Evolutionary conservation across 225 moss, liverwort and hornwort species (phyloP).

Genomic region (Bryum argenteum): DNA sequence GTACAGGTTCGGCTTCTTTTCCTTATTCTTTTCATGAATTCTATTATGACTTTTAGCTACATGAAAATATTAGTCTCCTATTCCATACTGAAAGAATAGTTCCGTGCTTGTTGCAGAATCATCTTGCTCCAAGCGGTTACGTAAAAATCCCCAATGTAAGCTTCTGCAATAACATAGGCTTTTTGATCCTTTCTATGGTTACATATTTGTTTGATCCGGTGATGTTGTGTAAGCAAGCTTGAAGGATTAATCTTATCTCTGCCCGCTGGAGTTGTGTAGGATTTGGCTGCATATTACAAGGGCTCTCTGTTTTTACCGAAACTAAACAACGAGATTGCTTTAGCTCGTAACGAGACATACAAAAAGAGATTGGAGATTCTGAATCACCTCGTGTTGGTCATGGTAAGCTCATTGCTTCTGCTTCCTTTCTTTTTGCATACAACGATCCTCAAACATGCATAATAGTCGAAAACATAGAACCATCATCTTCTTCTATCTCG

Average conservation of each 20-base stretch:
- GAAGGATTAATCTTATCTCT: constrained; percentile 10
- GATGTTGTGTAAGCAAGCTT: constrained; percentile 9
- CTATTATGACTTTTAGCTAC: constrained; percentile 1
- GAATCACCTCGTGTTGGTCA: constrained; percentile 78
- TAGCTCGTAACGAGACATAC: constrained; percentile 74
- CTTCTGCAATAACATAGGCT: no score
- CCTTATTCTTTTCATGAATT: no score
- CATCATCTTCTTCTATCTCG: no score
- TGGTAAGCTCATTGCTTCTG: constrained; percentile 43
- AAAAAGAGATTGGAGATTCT: constrained; percentile 75
- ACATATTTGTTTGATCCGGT: constrained; percentile 8
- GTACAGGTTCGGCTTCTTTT: constrained; percentile 50
- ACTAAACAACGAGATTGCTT: constrained; percentile 89
- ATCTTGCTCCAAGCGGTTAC: constrained; percentile 94
- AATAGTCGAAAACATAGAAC: no score
- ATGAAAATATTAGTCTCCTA: neutral
- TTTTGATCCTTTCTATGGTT: no score
- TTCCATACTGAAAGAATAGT: constrained; percentile 12
- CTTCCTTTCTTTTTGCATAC: neutral
- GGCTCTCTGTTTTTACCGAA: constrained; percentile 91
- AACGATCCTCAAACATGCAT: no score
- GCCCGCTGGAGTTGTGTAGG: constrained; percentile 51
- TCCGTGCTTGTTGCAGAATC: constrained; percentile 78
- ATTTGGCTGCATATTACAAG: constrained; percentile 76
- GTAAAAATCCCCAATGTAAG: constrained; percentile 95